Evolutionary conservation across 768 basidiomycete species (phyloP).

Genomic region (Hemileccinum rubropunctum): DNA sequence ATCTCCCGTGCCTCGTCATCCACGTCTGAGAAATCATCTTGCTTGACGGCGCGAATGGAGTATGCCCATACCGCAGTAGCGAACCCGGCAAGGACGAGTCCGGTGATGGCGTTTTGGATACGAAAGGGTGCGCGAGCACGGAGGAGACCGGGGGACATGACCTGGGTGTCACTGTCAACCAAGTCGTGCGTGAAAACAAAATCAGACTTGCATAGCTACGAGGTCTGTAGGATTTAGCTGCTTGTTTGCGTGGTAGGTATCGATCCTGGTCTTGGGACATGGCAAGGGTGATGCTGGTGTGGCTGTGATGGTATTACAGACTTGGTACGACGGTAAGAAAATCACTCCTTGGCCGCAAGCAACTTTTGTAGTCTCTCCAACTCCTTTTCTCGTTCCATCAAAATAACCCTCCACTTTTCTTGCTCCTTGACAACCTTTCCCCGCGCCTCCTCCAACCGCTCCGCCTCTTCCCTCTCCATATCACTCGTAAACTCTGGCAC

Average conservation of each 20-base stretch:
- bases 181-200: not conserved
- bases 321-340: too few relatives aligned
- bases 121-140: conserved; percentile 87
- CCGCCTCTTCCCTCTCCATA: conserved; percentile 88
- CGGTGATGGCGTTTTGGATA: conserved; percentile 75
- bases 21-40: conserved; percentile 87
- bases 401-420: conserved; percentile 60
- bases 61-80: conserved; percentile 85
- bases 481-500: conserved; percentile 79
- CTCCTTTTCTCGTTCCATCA: conserved; percentile 85
- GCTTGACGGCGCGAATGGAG: conserved; percentile 91
- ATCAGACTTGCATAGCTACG: conserved; percentile 33
- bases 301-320: too few relatives aligned
- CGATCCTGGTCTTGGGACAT: conserved; percentile 29
- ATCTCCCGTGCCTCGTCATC: conserved; percentile 73
- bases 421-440: conserved; percentile 72
- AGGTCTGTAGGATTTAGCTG: conserved; percentile 37
- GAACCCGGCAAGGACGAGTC: conserved; percentile 67
- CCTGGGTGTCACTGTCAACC: conserved; percentile 35
- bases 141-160: conserved; percentile 83
- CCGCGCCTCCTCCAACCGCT: conserved; percentile 73
- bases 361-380: conserved; percentile 63
- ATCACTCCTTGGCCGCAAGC: conserved; percentile 18
- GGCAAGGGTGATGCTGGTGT: conserved; percentile 3
- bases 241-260: conserved; percentile 35